Percentiles rank a stretch among this genome's conserved stretches.
phyloP scores from a whole-genome alignment of 2,329 filamentous ascomycete genomes.

The Plectosphaerella cucumerina region DNA sequence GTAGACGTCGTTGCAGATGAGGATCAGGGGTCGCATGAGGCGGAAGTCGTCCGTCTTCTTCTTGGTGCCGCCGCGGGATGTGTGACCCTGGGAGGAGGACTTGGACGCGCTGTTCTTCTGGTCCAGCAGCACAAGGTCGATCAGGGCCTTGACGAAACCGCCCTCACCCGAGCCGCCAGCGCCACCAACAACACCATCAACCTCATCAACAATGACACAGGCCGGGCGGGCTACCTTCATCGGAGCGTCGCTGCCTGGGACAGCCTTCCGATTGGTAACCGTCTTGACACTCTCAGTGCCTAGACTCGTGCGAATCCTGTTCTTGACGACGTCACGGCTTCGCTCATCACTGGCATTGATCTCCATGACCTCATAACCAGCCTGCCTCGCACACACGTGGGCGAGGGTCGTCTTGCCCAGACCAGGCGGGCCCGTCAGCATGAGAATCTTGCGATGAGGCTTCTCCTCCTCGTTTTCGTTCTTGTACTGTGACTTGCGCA shows the following conservation, averaged over 20 bases:
- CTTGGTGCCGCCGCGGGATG: conserved; percentile 41
- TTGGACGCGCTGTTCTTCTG: conserved; percentile 63
- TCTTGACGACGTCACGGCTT: conserved; percentile 83
- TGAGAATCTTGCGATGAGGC: conserved; percentile 78
- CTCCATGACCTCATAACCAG: conserved; percentile 93
- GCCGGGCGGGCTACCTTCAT: conserved; percentile 78
- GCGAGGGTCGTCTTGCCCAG: conserved; percentile 94
- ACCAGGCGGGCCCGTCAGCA: conserved; percentile 88
- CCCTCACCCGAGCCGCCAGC: conserved; percentile 77
- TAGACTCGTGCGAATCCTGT: conserved; percentile 83
- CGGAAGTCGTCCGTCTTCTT: conserved; percentile 84
- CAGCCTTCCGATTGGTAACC: conserved; percentile 59
- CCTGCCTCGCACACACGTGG: conserved; percentile 92
- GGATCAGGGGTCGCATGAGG: conserved; percentile 79
- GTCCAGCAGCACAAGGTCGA: conserved; percentile 82
- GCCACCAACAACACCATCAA: conserved; percentile 87
- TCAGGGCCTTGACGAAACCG: conserved; percentile 90
- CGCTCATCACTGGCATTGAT: conserved; percentile 98
- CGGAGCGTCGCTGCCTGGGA: conserved; percentile 32
- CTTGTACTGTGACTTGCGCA: conserved; percentile 36
- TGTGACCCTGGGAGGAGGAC: conserved; percentile 14
- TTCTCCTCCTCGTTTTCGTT: conserved; percentile 62
- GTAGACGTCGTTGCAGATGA: conserved; percentile 98
- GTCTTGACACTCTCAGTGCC: conserved; percentile 91
- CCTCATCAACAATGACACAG: conserved; percentile 93